Conservation (phyloP, 306 rosid species). For the Cucurbita moschata region DNA sequence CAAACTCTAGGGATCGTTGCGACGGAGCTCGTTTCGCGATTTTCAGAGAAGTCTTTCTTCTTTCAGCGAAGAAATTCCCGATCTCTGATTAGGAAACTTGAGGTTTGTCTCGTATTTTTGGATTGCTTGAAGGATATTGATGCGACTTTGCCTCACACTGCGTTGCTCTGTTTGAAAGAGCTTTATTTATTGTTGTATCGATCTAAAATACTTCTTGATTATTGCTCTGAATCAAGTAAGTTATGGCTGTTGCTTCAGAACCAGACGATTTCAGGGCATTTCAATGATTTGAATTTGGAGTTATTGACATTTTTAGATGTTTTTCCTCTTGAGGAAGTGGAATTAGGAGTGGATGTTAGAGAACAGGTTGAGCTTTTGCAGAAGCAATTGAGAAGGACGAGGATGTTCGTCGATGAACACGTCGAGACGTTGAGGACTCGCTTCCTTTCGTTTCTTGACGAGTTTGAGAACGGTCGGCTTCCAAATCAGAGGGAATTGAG, state of each 20-base stretch:
- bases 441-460: conserved; percentile 37
- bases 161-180: conserved; percentile 70
- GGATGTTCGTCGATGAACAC: conserved; percentile 37
- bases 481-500: conserved; percentile 40
- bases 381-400: conserved; percentile 46
- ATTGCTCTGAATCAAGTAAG: conserved; percentile 72
- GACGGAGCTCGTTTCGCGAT: conserved; percentile 39
- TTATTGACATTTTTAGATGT: conserved; percentile 83
- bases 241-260: conserved; percentile 89
- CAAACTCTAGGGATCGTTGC: conserved; percentile 50
- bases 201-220: conserved; percentile 80
- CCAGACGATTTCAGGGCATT: conserved; percentile 77
- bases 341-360: conserved; percentile 55
- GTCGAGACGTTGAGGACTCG: conserved; percentile 46
- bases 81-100: conserved; percentile 51
- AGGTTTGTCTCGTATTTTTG: conserved; percentile 47
- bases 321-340: conserved; percentile 49
- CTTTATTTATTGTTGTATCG: conserved; percentile 60
- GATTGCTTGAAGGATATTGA: conserved; percentile 43
- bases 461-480: conserved; percentile 47
- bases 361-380: conserved; percentile 76
- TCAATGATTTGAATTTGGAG: conserved; percentile 78
- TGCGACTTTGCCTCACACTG: conserved; percentile 33
- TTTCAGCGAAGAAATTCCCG: conserved; percentile 63
- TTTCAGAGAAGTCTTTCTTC: conserved; percentile 29